Percentiles rank a stretch among this genome's conserved stretches.
Conservation (phyloP, 768 basidiomycete genomes). For the Trametes punicea region DNA sequence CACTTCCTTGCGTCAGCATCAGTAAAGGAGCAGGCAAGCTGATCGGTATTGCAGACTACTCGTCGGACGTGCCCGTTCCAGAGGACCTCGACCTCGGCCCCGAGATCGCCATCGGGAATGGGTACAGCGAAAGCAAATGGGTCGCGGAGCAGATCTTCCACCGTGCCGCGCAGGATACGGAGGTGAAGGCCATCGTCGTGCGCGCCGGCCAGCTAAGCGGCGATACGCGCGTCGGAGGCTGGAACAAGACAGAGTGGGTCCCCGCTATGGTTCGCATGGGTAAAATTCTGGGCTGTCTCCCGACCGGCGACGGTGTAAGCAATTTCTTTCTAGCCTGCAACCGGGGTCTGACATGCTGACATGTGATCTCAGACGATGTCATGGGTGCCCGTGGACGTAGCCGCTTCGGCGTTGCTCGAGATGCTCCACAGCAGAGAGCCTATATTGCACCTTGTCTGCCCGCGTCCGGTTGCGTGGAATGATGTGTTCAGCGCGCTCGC, state of each 20-base stretch:
- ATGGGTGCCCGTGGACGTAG: conserved; percentile 43
- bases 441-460: conserved; percentile 39
- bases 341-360: not conserved
- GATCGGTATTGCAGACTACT: not conserved
- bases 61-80: not conserved
- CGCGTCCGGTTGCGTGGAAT: conserved; percentile 34
- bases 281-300: conserved; percentile 31
- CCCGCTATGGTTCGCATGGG: conserved; percentile 34
- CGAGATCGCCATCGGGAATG: conserved; percentile 34
- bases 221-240: conserved; percentile 37
- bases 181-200: conserved; percentile 35
- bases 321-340: too few species aligned
- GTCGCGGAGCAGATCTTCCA: conserved; percentile 41
- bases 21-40: not conserved
- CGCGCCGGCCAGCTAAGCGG: conserved; percentile 48
- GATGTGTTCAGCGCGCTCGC: conserved; percentile 30
- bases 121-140: conserved; percentile 49
- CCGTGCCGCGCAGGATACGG: conserved; percentile 29
- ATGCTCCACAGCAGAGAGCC: conserved; percentile 23
- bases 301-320: conserved; percentile 36
- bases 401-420: conserved; percentile 33
- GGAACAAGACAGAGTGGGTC: conserved; percentile 47
- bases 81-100: conserved; percentile 25
- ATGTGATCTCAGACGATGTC: conserved; percentile 31
- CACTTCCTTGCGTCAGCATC: not conserved